phyloP scores from a whole-genome alignment of 1,284 basidiomycete genomes.

The Ganoderma resinaceum region DNA sequence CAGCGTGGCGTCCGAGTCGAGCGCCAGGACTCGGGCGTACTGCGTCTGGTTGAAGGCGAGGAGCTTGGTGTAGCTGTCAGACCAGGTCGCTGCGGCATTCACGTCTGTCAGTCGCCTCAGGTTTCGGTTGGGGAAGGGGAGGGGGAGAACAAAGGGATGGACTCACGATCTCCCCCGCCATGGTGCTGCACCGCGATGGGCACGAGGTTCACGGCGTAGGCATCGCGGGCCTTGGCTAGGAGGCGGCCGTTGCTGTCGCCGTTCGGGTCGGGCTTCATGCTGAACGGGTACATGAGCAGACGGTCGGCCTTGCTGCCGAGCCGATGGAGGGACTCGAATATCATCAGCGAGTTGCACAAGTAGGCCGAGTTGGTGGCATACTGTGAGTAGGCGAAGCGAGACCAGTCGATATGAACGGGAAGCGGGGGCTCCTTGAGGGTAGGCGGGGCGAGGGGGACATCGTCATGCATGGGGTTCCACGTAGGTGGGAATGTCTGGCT shows the following conservation, averaged over 20 bases:
- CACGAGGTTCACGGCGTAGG: background rate
- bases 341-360: background rate
- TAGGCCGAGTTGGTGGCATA: background rate
- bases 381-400: background rate
- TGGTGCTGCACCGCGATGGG: background rate
- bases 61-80: background rate
- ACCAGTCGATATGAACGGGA: background rate
- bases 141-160: background rate
- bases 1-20: background rate
- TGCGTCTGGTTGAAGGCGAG: background rate
- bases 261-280: background rate
- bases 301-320: background rate
- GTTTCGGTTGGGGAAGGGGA: background rate
- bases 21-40: background rate
- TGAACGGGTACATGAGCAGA: background rate
- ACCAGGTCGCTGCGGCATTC: background rate
- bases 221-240: background rate
- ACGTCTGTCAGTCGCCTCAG: background rate
- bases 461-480: background rate
- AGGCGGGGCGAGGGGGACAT: background rate
- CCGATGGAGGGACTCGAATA: background rate
- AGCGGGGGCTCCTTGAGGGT: background rate
- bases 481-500: background rate
- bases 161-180: background rate
- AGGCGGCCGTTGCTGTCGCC: background rate